These are phyloP conservation scores for Cladorrhinum sp. DNA, from an alignment of 2,329 filamentous ascomycete genomes.

Conservation along the genomic window DNA sequence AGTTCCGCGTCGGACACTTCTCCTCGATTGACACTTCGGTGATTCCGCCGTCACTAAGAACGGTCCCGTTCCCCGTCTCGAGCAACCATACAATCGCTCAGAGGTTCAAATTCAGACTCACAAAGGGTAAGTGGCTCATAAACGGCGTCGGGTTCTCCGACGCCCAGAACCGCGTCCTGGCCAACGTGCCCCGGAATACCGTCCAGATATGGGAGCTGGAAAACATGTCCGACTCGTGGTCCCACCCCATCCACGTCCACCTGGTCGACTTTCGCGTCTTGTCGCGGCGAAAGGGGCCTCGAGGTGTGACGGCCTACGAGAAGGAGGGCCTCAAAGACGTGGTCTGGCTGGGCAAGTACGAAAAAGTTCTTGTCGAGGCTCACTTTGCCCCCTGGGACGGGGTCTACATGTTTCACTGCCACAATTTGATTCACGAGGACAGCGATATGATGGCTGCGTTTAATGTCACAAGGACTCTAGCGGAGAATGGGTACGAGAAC, in stretches of 20 bases:
- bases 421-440: slow-evolving; percentile 46
- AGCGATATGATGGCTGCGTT: slow-evolving; percentile 47
- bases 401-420: slow-evolving; percentile 49
- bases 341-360: slow-evolving; percentile 50
- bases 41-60: slow-evolving; percentile 35
- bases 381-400: slow-evolving; percentile 53
- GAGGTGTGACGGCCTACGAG: slow-evolving; percentile 51
- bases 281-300: slow-evolving; percentile 41
- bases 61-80: slow-evolving; percentile 38
- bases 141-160: slow-evolving; percentile 43
- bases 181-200: slow-evolving; percentile 38
- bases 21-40: slow-evolving; percentile 36
- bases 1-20: slow-evolving; percentile 48
- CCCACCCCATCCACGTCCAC: slow-evolving; percentile 57
- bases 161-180: slow-evolving; percentile 41
- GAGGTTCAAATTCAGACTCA: slow-evolving; percentile 28
- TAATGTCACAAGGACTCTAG: slow-evolving; percentile 38
- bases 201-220: slow-evolving; percentile 44
- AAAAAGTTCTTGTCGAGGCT: slow-evolving; percentile 50
- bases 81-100: slow-evolving; percentile 38
- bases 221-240: slow-evolving; percentile 49
- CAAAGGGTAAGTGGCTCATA: slow-evolving; percentile 38
- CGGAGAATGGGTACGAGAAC: slow-evolving; percentile 39
- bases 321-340: slow-evolving; percentile 55
- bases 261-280: slow-evolving; percentile 57